These are phyloP conservation scores for Keqinozyma sinolaborantium DNA, from an alignment of 1,139 yeast genomes.

Conservation along the genomic window DNA sequence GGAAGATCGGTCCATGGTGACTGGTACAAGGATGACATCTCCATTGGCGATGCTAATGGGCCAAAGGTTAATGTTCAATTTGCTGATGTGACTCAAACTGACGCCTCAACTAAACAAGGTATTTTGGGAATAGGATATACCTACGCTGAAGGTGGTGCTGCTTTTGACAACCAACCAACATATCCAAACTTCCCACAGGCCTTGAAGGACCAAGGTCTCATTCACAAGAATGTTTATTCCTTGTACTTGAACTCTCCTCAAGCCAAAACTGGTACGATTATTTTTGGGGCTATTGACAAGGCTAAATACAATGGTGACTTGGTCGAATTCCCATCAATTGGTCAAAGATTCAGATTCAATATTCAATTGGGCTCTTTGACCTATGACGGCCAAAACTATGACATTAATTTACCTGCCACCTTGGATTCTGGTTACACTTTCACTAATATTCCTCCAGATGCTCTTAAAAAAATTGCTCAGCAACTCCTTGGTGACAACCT, in stretches of 20 bases:
- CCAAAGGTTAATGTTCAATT: conserved; percentile 3
- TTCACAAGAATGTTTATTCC: conserved; percentile 28
- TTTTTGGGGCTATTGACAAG: conserved; percentile 52
- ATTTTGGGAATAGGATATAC: conserved; percentile 50
- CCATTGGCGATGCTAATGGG: conserved; percentile 5
- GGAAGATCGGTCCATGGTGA: conserved; percentile 55
- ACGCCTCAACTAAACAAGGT: conserved; percentile 18
- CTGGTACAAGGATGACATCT: conserved; percentile 49
- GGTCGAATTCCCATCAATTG: conserved; percentile 12
- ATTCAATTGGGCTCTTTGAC: conserved; percentile 16
- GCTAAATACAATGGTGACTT: conserved; percentile 41
- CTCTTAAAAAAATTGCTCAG: conserved; percentile 18
- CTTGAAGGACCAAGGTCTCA: conserved; percentile 22
- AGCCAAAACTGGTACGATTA: conserved; percentile 31
- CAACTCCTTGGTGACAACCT: no score
- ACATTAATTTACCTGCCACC: conserved; percentile 17
- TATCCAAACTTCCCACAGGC: conserved; percentile 25
- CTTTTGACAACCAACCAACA: conserved; percentile 1
- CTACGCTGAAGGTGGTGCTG: no score
- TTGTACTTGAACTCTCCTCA: conserved; percentile 23
- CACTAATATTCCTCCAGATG: conserved; percentile 17
- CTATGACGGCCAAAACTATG: conserved; percentile 10
- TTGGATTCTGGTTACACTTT: conserved; percentile 30
- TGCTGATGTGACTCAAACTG: conserved; percentile 5
- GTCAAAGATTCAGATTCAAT: conserved; percentile 18